Conservation (phyloP, 2,329 filamentous ascomycete species). For the Nemania abortiva region DNA sequence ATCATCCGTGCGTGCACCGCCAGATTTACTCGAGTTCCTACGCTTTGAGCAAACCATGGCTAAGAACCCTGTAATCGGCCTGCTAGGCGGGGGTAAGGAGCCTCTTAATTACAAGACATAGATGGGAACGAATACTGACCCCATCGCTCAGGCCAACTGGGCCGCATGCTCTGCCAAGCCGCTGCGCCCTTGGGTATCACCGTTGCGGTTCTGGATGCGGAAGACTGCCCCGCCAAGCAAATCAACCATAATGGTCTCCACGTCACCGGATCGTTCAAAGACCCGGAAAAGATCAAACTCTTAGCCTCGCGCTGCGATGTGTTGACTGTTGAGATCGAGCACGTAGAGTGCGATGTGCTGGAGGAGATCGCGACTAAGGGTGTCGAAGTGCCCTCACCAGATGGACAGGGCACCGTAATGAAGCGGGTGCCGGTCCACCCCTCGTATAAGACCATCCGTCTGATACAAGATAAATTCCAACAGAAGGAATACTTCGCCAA, state of each 20-base stretch:
- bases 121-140: constrained; percentile 20
- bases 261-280: constrained; percentile 88
- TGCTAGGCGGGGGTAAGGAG: constrained; percentile 60
- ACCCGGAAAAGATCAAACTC: constrained; percentile 80
- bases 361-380: constrained; percentile 81
- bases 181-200: constrained; percentile 80
- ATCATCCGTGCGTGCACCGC: background rate
- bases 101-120: background rate
- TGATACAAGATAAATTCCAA: constrained; percentile 92
- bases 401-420: constrained; percentile 53
- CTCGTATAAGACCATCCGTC: constrained; percentile 85
- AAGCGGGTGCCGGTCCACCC: constrained; percentile 77
- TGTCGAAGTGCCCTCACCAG: constrained; percentile 63
- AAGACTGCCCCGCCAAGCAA: constrained; percentile 84
- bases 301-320: constrained; percentile 83
- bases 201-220: constrained; percentile 82
- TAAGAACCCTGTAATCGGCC: constrained; percentile 59
- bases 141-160: constrained; percentile 74
- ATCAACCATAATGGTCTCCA: constrained; percentile 81
- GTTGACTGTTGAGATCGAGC: constrained; percentile 94
- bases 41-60: constrained; percentile 30
- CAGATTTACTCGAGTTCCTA: background rate
- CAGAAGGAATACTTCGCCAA: constrained; percentile 85
- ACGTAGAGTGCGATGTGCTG: constrained; percentile 89
- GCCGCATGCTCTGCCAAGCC: constrained; percentile 94